A percentile compares a stretch with the other conserved stretches of the same genome.
These are phyloP conservation scores for Suhomyces yuchorum DNA, from an alignment of 1,139 yeast genomes.

Conservation along the genomic window DNA sequence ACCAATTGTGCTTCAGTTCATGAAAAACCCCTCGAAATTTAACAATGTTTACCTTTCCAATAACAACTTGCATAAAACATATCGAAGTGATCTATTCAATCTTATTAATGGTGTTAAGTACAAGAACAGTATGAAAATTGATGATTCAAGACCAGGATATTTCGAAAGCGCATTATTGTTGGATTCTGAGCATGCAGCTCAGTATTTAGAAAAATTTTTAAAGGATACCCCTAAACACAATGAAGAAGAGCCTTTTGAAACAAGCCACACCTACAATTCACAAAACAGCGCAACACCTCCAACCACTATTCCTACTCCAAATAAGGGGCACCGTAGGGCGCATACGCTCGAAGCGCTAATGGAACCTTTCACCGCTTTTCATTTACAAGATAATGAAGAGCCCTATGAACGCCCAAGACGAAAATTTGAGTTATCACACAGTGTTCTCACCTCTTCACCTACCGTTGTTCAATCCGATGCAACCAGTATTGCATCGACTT, in stretches of 20 bases:
- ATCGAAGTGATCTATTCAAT: slow-evolving; percentile 57
- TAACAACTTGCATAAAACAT: slow-evolving; percentile 51
- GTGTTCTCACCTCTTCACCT: slow-evolving; percentile 24
- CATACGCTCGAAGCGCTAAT: slow-evolving; percentile 20
- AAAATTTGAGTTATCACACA: slow-evolving; percentile 26
- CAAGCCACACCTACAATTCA: background rate
- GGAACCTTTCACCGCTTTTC: slow-evolving; percentile 20
- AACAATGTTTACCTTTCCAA: slow-evolving; percentile 41
- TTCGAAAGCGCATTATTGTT: slow-evolving; percentile 58
- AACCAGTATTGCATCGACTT: slow-evolving; percentile 17
- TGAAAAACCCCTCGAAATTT: slow-evolving; percentile 32
- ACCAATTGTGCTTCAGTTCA: slow-evolving; percentile 42
- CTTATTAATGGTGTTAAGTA: slow-evolving; percentile 54
- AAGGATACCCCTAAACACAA: slow-evolving; percentile 13
- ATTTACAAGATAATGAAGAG: slow-evolving; percentile 16
- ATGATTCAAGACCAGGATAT: slow-evolving; percentile 66
- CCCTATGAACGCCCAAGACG: slow-evolving; percentile 12
- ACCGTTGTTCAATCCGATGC: slow-evolving; percentile 19
- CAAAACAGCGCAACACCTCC: slow-evolving; percentile 22
- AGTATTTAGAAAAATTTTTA: slow-evolving; percentile 46
- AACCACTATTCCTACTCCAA: background rate
- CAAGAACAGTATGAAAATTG: slow-evolving; percentile 51
- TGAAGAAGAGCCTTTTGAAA: background rate
- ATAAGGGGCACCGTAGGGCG: slow-evolving; percentile 18
- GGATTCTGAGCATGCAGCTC: slow-evolving; percentile 51